Percentiles rank a stretch among this genome's conserved stretches.
Conservation (phyloP, 202 grass and related monocot genomes). For the Zizania palustris region DNA sequence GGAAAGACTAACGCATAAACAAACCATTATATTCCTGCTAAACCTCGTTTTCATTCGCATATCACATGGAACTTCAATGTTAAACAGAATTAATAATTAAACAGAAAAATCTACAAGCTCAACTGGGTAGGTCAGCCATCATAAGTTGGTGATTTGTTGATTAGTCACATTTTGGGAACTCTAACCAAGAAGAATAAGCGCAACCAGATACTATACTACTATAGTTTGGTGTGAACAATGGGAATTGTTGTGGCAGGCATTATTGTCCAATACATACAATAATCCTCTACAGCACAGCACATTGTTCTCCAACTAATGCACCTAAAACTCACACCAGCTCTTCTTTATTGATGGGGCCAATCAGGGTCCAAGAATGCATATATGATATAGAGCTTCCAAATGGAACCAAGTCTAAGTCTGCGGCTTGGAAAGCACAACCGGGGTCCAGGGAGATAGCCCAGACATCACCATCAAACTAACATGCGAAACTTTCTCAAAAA, state of each 20-base stretch:
- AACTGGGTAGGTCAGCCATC: slow-evolving; percentile 22
- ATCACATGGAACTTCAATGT: background rate
- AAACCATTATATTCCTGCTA: background rate
- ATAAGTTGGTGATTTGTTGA: background rate
- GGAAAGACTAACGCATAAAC: background rate
- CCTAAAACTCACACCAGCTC: background rate
- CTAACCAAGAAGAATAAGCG: background rate
- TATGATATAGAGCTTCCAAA: background rate
- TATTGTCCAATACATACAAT: background rate
- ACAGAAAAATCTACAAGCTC: slow-evolving; percentile 17
- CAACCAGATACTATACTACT: background rate
- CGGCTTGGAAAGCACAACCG: background rate
- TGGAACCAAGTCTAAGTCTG: background rate
- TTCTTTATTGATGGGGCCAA: background rate
- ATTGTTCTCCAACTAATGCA: background rate
- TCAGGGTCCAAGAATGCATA: background rate
- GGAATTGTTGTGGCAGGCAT: background rate
- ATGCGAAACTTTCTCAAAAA: background rate
- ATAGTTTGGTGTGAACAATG: background rate
- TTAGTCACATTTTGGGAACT: background rate
- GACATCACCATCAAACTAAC: slow-evolving; percentile 16
- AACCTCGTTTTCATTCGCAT: background rate
- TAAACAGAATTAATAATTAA: background rate
- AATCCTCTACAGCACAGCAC: background rate
- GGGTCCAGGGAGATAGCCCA: background rate